These are phyloP conservation scores for Orbilia brochopaga DNA, from an alignment of 2,329 filamentous ascomycete genomes.

Conservation along the genomic window DNA sequence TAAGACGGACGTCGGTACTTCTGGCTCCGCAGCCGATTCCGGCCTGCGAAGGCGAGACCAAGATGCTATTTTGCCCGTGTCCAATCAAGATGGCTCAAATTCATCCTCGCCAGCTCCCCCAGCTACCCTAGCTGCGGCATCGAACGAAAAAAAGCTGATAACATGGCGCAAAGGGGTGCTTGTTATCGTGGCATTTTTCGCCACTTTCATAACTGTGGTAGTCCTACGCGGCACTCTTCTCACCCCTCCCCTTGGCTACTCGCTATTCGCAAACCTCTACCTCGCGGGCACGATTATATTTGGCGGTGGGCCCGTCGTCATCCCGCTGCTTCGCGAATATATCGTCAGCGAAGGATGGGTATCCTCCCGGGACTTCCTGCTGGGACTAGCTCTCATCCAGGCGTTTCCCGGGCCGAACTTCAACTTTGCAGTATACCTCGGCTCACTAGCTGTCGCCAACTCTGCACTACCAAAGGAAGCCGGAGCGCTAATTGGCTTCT, in stretches of 20 bases:
- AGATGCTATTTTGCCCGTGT: slow-evolving; percentile 62
- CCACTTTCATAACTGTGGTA: slow-evolving; percentile 66
- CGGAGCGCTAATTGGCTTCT: slow-evolving; percentile 63
- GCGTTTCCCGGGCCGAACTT: slow-evolving; percentile 70
- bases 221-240: slow-evolving; percentile 60
- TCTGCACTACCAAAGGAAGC: slow-evolving; percentile 58
- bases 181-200: slow-evolving; percentile 57
- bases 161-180: slow-evolving; percentile 16
- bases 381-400: slow-evolving; percentile 74
- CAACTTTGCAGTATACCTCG: slow-evolving; percentile 67
- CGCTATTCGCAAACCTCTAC: slow-evolving; percentile 74
- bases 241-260: slow-evolving; percentile 62
- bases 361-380: slow-evolving; percentile 70
- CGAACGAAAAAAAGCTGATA: slow-evolving; percentile 22
- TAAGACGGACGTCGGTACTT: background rate
- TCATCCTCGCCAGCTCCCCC: background rate
- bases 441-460: slow-evolving; percentile 58
- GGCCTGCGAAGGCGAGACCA: slow-evolving; percentile 59
- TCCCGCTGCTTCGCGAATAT: slow-evolving; percentile 67
- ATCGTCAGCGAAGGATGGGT: slow-evolving; percentile 74
- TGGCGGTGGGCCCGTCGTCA: slow-evolving; percentile 69
- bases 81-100: background rate
- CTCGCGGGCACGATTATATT: slow-evolving; percentile 72
- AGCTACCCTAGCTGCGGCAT: background rate
- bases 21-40: slow-evolving; percentile 54